Base-by-base conservation (phyloP, 2,329 filamentous ascomycete genomes). In the Onygena corvina region DNA sequence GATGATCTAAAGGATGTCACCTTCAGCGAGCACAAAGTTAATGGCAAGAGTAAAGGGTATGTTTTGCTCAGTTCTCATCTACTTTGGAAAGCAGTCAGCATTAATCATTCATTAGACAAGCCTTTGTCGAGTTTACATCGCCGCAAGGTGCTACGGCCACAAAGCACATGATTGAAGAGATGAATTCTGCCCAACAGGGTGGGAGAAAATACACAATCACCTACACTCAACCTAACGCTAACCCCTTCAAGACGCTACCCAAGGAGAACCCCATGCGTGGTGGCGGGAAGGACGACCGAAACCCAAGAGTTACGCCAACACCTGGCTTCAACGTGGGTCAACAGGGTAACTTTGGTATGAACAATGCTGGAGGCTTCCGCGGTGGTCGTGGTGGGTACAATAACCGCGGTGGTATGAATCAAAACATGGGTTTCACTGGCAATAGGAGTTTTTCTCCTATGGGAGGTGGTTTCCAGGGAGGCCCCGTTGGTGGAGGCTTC, bases 11-110 rank as follows among this genome's bases (percentile, higher is more conserved):
- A 86, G 60, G 92, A 96, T 53, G 80, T 98, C 47, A 94, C 89
- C 0, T 98, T 96, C 65, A 95, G 87, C 60, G 92, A 98, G 65
- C 92, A 96, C 68, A 98, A 98, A 65, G 89, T 96, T 44, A 98
- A 98, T 58, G 92, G 92, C 58, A 98, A 98, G 71, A 94, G 87
- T 69, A 95, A 96, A 72, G 90, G 92, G 89, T 94, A 75, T 55
- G 80, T 67, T 16, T 12, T 44, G 18, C 14, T 16, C 34, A n/a
- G 33, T 7, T n/a, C 11, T 47, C 25, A 47, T 27, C 1, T 20
- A 18, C 9, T 18, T 1, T 29, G 21, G 36, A 34, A 35, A 34
- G 29, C 7, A 50, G 40, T 11, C n/a, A 27, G 20, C 33, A n/a
- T 21, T 40, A 40, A 35, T 31, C 9, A 34, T 14, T 36, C 21